Conservation (phyloP, 2,329 filamentous ascomycete species). For the Phaeoacremonium minimum region DNA sequence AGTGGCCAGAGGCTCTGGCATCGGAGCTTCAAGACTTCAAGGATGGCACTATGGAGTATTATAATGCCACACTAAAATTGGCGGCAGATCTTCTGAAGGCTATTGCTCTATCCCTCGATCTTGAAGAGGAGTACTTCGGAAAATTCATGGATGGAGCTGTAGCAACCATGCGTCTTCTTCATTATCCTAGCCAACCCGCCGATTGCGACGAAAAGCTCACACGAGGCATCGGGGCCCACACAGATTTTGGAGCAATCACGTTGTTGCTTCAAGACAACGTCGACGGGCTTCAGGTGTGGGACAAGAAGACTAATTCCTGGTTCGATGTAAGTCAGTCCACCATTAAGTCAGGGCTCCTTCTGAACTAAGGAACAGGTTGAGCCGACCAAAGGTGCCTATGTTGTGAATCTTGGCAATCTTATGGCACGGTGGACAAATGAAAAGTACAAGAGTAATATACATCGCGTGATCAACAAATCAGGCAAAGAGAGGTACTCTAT, state of each 20-base stretch:
- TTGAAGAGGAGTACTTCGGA: conserved; percentile 31
- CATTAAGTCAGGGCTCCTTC: background rate
- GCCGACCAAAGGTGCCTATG: conserved; percentile 38
- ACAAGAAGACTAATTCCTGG: conserved; percentile 37
- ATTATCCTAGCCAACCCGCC: conserved; percentile 36
- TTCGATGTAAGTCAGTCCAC: conserved; percentile 22
- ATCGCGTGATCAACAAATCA: conserved; percentile 49
- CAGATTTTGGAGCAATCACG: conserved; percentile 51
- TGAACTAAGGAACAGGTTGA: conserved; percentile 24
- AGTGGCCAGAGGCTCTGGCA: conserved; percentile 33
- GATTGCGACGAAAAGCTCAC: conserved; percentile 25
- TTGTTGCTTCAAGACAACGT: conserved; percentile 45
- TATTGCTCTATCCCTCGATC: conserved; percentile 30
- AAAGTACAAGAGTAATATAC: conserved; percentile 46
- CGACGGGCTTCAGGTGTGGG: conserved; percentile 45
- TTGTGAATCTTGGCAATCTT: conserved; percentile 46
- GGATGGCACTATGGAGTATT: conserved; percentile 29
- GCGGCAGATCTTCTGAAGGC: conserved; percentile 31
- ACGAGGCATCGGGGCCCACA: conserved; percentile 40
- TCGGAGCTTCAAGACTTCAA: conserved; percentile 24
- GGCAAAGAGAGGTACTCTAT: conserved; percentile 45
- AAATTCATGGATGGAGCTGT: conserved; percentile 36
- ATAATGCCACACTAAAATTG: conserved; percentile 28
- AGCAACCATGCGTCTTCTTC: conserved; percentile 35
- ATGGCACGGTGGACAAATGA: conserved; percentile 46